phyloP scores from a whole-genome alignment of 306 rosid species.

The Carpinus viminea region DNA sequence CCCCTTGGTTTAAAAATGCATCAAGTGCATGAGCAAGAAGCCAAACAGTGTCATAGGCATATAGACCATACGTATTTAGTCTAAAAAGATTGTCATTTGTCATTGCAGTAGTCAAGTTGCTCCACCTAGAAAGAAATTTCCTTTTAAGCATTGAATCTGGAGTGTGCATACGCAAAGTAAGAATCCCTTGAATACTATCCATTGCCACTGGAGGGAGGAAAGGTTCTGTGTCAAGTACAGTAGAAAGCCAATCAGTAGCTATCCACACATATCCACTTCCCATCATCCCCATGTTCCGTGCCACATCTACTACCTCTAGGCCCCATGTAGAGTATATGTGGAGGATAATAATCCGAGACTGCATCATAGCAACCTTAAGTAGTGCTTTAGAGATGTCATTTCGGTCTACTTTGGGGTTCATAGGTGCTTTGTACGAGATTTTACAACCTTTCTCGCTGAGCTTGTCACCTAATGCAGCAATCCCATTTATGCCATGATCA shows the following conservation, averaged over 20 bases:
- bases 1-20: slow-evolving; percentile 68
- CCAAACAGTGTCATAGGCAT: slow-evolving; percentile 86
- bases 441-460: slow-evolving; percentile 78
- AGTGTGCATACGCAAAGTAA: slow-evolving; percentile 59
- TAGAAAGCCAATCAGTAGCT: slow-evolving; percentile 69
- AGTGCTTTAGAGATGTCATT: slow-evolving; percentile 59
- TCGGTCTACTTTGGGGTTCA: slow-evolving; percentile 43
- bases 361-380: slow-evolving; percentile 67
- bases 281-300: slow-evolving; percentile 72
- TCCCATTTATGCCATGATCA: slow-evolving; percentile 89
- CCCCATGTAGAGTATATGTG: slow-evolving; percentile 52
- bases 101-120: slow-evolving; percentile 44
- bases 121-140: slow-evolving; percentile 71
- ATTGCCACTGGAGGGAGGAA: slow-evolving; percentile 38
- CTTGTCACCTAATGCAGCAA: slow-evolving; percentile 62
- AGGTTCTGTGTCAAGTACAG: slow-evolving; percentile 48
- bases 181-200: slow-evolving; percentile 72
- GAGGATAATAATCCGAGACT: slow-evolving; percentile 71
- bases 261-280: slow-evolving; percentile 88
- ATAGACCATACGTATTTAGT: slow-evolving; percentile 50
- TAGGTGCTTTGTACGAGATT: slow-evolving; percentile 81
- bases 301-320: slow-evolving; percentile 47
- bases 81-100: slow-evolving; percentile 34
- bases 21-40: slow-evolving; percentile 79
- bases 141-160: slow-evolving; percentile 64